Evolutionary conservation across 2,329 filamentous ascomycete species (phyloP), one percentile per base, ranked within the genome.

Genomic region (Thielaviopsis punctulata): DNA sequence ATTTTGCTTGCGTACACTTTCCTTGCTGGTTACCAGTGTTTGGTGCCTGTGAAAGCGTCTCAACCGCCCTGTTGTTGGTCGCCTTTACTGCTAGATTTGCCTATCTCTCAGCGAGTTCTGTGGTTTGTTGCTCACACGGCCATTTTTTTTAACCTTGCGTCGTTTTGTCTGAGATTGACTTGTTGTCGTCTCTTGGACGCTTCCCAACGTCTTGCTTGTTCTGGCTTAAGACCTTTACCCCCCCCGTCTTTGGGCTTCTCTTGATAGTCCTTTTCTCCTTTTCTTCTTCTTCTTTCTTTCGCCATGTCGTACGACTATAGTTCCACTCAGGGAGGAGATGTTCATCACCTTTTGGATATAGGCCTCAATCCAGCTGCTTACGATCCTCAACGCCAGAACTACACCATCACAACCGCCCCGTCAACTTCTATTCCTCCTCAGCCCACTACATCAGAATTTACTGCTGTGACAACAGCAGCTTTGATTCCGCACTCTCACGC

Each of bases 401-500:
- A 48, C 36, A 43, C 49, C 24, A 52, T 54, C 36, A 52, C 45
- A 12, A 33, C 49, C 21, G 45, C 53, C 19, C 27, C 49, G 33
- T 39, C 45, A 19, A 10, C 49, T 25, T 46, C 53, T 13, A 45
- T 25, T 52, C 47, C 51, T 51, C 27, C n/a, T n/a, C n/a, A 36
- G 13, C 30, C 30, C 30, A 36, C 49, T 33, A 10, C 45, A 19
- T 41, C 48, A 33, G 39, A 47, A 36, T 48, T 23, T 18, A 21
- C 45, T 18, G 63, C 60, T 60, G 62, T 71, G 77, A 73, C 72
- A 67, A 44, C 69, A 68, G 64, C 59, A 66, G 64, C 57, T 66
- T 65, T 54, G 65, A 65, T 61, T 61, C 58, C 60, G 63, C 60
- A 48, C 18, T 48, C 27, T 36, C 48, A 54, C 21, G 24, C 25